Conservation (phyloP, 2,329 filamentous ascomycete genomes). For the Ascochyta viciae-villosae region DNA sequence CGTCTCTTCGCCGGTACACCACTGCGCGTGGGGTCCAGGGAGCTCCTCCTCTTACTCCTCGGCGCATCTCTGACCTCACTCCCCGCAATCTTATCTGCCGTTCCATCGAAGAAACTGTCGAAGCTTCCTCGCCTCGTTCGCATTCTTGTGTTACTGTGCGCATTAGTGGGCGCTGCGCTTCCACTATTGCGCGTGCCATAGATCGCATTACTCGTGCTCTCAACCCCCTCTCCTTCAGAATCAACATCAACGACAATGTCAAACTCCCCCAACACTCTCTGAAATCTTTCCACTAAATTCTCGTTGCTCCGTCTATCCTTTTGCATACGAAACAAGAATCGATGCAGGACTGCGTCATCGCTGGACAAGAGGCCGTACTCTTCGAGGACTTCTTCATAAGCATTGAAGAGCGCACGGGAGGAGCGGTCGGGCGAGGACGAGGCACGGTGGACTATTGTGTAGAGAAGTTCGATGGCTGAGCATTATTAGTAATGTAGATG, state of each 20-base stretch:
- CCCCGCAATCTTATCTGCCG: conserved; percentile 59
- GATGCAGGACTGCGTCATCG: conserved; percentile 76
- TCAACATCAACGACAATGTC: conserved; percentile 71
- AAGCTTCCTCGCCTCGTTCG: conserved; percentile 60
- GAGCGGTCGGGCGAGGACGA: conserved; percentile 68
- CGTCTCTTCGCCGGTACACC: conserved; percentile 21
- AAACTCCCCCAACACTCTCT: conserved; percentile 65
- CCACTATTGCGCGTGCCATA: conserved; percentile 28
- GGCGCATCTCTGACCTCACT: conserved; percentile 35
- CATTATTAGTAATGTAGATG: background rate
- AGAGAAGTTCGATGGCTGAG: conserved; percentile 78
- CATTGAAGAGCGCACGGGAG: conserved; percentile 75
- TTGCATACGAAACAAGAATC: conserved; percentile 77
- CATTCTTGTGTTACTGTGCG: conserved; percentile 12
- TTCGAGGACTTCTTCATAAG: conserved; percentile 79
- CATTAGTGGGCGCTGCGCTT: conserved; percentile 28
- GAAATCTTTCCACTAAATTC: conserved; percentile 72
- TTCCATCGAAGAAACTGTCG: conserved; percentile 65
- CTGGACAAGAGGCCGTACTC: conserved; percentile 74
- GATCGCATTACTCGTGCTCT: conserved; percentile 42
- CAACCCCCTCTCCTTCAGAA: conserved; percentile 51
- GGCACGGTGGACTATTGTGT: conserved; percentile 76
- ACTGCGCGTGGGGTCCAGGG: conserved; percentile 19
- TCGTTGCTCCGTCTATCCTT: conserved; percentile 32
- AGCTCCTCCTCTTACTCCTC: conserved; percentile 28